phyloP scores from a whole-genome alignment of 805 yeast species.

The Helenozyma rhizophorensis region DNA sequence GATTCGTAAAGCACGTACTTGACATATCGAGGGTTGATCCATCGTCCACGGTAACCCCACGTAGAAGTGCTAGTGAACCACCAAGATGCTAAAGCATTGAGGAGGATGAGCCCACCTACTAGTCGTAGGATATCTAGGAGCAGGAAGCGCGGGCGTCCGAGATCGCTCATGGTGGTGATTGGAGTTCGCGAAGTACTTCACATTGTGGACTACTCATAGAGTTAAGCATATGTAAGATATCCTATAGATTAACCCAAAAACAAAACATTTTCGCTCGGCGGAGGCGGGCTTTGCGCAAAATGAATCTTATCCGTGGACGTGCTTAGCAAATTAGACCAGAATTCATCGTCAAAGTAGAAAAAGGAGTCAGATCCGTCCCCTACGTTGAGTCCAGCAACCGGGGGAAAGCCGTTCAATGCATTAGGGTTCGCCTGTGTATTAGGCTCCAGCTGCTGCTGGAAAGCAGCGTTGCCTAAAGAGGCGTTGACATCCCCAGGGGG shows the following conservation, averaged over 20 bases:
- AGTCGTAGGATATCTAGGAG: slow-evolving; percentile 41
- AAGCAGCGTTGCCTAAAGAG: too few species aligned
- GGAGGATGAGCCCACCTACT: slow-evolving; percentile 41
- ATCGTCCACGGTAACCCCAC: slow-evolving; percentile 60
- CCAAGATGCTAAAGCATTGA: slow-evolving; percentile 50
- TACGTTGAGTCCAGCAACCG: not conserved
- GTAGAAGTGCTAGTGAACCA: slow-evolving; percentile 52
- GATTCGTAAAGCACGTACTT: slow-evolving; percentile 16
- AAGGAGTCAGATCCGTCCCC: slow-evolving; percentile 32
- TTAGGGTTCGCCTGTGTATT: too few species aligned
- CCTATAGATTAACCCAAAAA: too few species aligned
- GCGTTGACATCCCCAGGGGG: too few species aligned
- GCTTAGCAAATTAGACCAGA: slow-evolving; percentile 58
- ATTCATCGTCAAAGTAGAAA: slow-evolving; percentile 61
- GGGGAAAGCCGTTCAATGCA: too few species aligned
- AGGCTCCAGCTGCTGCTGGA: too few species aligned
- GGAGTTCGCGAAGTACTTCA: not conserved
- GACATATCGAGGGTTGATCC: slow-evolving; percentile 41
- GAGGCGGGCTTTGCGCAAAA: slow-evolving; percentile 22
- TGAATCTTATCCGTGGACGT: slow-evolving; percentile 31
- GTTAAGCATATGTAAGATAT: too few species aligned
- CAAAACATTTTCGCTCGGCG: slow-evolving; percentile 10
- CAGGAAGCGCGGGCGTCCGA: slow-evolving; percentile 1
- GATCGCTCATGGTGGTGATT: too few species aligned
- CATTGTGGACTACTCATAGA: too few species aligned